phyloP scores from a whole-genome alignment of 345 rosid species.

The Theobroma cacao region DNA sequence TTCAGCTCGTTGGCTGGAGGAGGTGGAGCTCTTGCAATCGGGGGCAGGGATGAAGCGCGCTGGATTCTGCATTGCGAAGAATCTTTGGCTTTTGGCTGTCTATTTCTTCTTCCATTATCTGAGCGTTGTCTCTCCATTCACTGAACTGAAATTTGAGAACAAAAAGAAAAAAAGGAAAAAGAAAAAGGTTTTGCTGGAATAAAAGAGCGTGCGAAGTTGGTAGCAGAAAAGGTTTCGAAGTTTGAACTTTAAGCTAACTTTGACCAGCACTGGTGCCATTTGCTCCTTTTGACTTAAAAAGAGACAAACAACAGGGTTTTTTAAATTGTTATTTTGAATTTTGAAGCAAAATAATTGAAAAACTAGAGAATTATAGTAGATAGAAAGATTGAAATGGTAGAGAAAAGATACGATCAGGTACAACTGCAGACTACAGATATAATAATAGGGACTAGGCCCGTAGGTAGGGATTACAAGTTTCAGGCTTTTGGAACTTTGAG shows the following conservation, averaged over 20 bases:
- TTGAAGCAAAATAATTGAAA: background rate
- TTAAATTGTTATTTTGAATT: background rate
- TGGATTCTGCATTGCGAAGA: background rate
- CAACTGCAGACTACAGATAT: background rate
- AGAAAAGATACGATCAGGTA: background rate
- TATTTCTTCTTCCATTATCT: constrained; percentile 1
- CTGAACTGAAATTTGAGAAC: background rate
- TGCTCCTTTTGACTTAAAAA: constrained; percentile 6
- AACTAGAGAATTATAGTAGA: background rate
- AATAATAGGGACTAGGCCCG: background rate
- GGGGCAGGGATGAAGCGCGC: constrained; percentile 4
- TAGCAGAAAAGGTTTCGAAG: background rate
- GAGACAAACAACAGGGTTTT: background rate
- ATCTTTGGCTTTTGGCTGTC: background rate
- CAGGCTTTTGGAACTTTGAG: background rate
- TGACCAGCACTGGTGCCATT: background rate
- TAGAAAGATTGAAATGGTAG: background rate
- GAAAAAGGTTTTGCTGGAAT: background rate
- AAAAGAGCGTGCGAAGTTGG: background rate
- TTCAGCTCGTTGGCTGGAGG: constrained; percentile 20
- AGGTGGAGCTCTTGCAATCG: constrained; percentile 1
- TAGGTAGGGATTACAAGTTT: background rate
- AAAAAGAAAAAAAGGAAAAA: background rate
- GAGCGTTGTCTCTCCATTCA: constrained; percentile 9
- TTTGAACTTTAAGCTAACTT: background rate